A percentile compares a stretch with the other conserved stretches of the same genome.
Evolutionary conservation across 441 rosid species (phyloP).

Genomic region (Erodium trifolium): DNA sequence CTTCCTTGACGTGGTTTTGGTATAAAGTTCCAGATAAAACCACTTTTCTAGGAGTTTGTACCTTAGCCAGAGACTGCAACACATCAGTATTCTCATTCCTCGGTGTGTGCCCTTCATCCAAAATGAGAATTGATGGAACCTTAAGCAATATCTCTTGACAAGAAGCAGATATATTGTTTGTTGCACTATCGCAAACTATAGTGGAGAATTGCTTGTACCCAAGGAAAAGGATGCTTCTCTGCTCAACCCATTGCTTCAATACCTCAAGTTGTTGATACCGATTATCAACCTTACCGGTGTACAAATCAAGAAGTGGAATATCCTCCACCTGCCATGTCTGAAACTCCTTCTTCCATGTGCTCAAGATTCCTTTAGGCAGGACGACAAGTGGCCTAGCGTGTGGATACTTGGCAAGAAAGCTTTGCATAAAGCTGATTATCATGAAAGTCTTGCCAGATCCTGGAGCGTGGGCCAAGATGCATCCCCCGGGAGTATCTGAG

Average conservation of each 20-base stretch:
- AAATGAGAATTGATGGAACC: slow-evolving; percentile 60
- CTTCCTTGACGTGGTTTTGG: slow-evolving; percentile 82
- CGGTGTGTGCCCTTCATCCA: slow-evolving; percentile 89
- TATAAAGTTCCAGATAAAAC: slow-evolving; percentile 85
- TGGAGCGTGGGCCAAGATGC: slow-evolving; percentile 88
- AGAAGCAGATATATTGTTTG: slow-evolving; percentile 21
- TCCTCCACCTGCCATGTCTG: slow-evolving; percentile 73
- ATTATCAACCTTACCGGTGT: slow-evolving; percentile 58
- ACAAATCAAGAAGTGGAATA: slow-evolving; percentile 57
- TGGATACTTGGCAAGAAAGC: slow-evolving; percentile 73
- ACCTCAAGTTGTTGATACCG: slow-evolving; percentile 56
- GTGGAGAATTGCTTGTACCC: slow-evolving; percentile 76
- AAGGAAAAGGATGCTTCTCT: slow-evolving; percentile 63
- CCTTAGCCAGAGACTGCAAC: slow-evolving; percentile 59
- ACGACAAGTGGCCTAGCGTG: slow-evolving; percentile 67
- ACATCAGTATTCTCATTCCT: slow-evolving; percentile 68
- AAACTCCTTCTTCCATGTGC: slow-evolving; percentile 82
- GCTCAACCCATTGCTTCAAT: slow-evolving; percentile 55
- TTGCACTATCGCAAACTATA: slow-evolving; percentile 48
- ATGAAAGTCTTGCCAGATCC: slow-evolving; percentile 93
- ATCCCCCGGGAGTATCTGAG: slow-evolving; percentile 70
- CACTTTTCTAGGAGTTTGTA: slow-evolving; percentile 70
- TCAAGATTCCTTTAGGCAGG: slow-evolving; percentile 75
- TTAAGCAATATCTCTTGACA: slow-evolving; percentile 63
- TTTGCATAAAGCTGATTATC: slow-evolving; percentile 80